These are phyloP conservation scores for Fusarium bactridioides DNA, from an alignment of 2,329 filamentous ascomycete genomes.

Conservation along the genomic window DNA sequence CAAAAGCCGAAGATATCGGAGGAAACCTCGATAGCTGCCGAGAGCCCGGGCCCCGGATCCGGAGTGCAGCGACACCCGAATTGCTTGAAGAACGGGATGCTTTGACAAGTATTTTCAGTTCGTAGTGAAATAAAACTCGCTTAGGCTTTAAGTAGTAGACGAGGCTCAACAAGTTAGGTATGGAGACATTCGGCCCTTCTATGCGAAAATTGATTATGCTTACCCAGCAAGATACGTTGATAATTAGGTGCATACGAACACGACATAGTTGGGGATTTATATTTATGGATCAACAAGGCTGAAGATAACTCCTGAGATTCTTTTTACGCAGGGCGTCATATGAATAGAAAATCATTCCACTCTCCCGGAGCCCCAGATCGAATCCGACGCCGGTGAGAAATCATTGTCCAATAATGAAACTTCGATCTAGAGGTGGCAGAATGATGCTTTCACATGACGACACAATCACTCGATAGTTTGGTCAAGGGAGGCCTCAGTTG, in stretches of 20 bases:
- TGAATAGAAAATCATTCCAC: neutral
- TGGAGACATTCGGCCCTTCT: neutral
- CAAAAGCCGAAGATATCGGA: constrained; percentile 14
- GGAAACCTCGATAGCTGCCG: constrained; percentile 20
- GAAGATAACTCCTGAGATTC: neutral
- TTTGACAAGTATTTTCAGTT: neutral
- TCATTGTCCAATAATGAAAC: constrained; percentile 20
- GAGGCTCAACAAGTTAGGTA: neutral
- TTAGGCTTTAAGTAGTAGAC: neutral
- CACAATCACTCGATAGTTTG: constrained; percentile 17
- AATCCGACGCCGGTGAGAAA: neutral
- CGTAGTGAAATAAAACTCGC: neutral
- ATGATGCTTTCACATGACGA: constrained; percentile 31
- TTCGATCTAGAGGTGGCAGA: neutral
- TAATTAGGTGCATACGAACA: neutral
- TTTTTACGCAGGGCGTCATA: neutral
- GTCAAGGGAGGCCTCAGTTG: constrained; percentile 1
- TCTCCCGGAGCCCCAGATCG: neutral
- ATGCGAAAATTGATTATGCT: neutral
- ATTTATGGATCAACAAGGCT: neutral
- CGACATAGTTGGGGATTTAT: neutral
- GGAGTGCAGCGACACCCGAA: constrained; percentile 1
- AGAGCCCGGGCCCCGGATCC: constrained; percentile 21
- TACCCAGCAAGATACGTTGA: neutral
- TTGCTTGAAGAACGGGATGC: neutral